phyloP scores from a whole-genome alignment of 257 asterid genomes.

The Gentiana dahurica region DNA sequence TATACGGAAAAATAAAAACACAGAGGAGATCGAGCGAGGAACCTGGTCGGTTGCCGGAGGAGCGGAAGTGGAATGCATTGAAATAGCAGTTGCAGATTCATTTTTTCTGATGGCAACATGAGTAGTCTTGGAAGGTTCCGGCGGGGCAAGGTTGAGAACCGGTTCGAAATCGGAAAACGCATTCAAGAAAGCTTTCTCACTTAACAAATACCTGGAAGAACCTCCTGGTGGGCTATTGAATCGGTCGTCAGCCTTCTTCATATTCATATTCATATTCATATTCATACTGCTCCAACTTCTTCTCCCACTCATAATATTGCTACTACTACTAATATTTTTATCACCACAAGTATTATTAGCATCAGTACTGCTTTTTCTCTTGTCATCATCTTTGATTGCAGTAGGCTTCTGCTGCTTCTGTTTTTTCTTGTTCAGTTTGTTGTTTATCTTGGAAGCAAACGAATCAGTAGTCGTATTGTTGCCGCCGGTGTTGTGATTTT shows the following conservation, averaged over 20 bases:
- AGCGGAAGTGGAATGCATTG: conserved; percentile 12
- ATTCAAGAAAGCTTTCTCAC: conserved; percentile 33
- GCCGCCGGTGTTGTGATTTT: not conserved
- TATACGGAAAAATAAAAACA: no score
- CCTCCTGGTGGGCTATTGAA: conserved; percentile 71
- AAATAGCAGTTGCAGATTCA: not conserved
- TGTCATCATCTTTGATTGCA: conserved; percentile 1
- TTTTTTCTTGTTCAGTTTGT: conserved; percentile 10
- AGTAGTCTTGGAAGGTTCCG: not conserved
- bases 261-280: conserved; percentile 31
- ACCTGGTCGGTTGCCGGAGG: conserved; percentile 39
- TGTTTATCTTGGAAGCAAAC: conserved; percentile 12
- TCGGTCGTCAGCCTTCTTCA: no score
- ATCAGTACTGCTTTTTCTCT: conserved; percentile 1
- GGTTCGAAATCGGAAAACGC: conserved; percentile 5
- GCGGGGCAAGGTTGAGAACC: not conserved
- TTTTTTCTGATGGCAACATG: conserved; percentile 2
- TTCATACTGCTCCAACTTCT: conserved; percentile 51
- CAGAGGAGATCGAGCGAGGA: not conserved
- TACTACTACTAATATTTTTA: no score
- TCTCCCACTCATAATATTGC: conserved; percentile 3
- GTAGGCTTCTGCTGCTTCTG: not conserved
- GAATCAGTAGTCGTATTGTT: conserved; percentile 5
- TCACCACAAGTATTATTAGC: not conserved
- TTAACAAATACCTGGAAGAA: conserved; percentile 55